Conservation (phyloP, 129 eudicot genomes). For the Logfia minima region DNA sequence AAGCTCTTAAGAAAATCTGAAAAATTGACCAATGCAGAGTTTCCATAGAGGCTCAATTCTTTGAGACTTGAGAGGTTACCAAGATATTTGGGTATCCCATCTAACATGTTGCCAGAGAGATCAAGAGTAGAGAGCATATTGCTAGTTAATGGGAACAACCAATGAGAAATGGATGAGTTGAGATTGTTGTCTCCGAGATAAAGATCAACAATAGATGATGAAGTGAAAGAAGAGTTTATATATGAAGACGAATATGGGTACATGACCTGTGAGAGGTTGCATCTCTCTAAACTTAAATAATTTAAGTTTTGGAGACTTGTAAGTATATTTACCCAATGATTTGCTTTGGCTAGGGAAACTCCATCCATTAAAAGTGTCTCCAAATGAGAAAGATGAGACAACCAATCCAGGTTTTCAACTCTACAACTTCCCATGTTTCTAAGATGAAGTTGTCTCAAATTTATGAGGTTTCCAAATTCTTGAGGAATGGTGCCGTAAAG, state of each 20-base stretch:
- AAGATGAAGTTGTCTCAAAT: neutral
- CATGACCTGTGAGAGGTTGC: conserved; percentile 1
- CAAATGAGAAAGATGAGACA: neutral
- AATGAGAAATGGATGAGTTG: too few relatives aligned
- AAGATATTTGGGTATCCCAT: too few relatives aligned
- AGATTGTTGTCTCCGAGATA: too few relatives aligned
- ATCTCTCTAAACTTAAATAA: neutral
- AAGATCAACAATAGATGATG: too few relatives aligned
- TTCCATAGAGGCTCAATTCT: too few relatives aligned
- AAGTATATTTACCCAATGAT: conserved; percentile 15
- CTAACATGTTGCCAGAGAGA: too few relatives aligned
- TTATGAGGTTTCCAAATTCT: conserved; percentile 11
- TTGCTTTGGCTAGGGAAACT: conserved; percentile 1
- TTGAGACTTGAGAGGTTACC: too few relatives aligned
- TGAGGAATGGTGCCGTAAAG: neutral
- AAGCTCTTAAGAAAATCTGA: too few relatives aligned
- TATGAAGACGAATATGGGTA: neutral
- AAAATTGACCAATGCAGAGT: too few relatives aligned
- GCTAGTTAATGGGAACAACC: too few relatives aligned
- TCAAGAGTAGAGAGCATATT: too few relatives aligned
- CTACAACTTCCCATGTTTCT: neutral
- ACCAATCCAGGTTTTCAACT: conserved; percentile 9
- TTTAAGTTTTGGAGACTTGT: neutral
- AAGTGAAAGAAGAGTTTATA: too few relatives aligned
- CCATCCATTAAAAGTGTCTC: neutral